Base-by-base conservation (phyloP, 2,329 filamentous ascomycete genomes). In the Arthrobotrys musiformis region DNA sequence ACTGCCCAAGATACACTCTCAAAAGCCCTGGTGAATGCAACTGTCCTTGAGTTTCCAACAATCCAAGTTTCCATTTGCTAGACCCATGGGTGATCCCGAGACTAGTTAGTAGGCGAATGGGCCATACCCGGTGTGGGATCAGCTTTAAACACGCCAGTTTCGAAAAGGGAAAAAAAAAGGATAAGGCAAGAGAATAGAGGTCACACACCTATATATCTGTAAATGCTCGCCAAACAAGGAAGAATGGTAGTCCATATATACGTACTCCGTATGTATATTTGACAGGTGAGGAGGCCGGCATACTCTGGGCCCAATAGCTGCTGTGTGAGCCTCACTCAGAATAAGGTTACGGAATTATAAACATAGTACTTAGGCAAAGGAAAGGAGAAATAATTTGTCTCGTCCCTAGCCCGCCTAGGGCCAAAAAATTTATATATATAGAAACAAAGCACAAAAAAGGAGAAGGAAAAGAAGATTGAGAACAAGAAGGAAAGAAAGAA, bases 11-110 rank as follows among this genome's bases (percentile, higher is more conserved):
- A 62, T 15, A 56, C 63, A 15, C 56, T 75, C 19, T 54, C 42
- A 1, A 22, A 19, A 4, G 62, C 56, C 3, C 52, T 75, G 4
- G n/a, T 30, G 11, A 61, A 68, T n/a, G 48, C 37, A 15, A 63
- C 70, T 2, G 35, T 75, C 24, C 63, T 75, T 15, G 70, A 75
- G 50, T 75, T 68, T 33, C 70, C 70, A 28, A 68, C 56, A 35
- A 62, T 75, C 24, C 46, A 64, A 42, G 46, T 70, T 15, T 40
- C 54, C 5, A 40, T 52, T 46, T n/a, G n/a, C n/a, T n/a, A n/a
- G n/a, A n/a, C n/a, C n/a, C n/a, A n/a, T n/a, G n/a, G n/a, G n/a
- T n/a, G n/a, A n/a, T n/a, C n/a, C n/a, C n/a, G n/a, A n/a, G n/a
- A n/a, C n/a, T n/a, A n/a, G n/a, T n/a, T n/a, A n/a, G n/a, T n/a